Evolutionary conservation across 257 asterid species (phyloP).

Genomic region (Salvia miltiorrhiza): DNA sequence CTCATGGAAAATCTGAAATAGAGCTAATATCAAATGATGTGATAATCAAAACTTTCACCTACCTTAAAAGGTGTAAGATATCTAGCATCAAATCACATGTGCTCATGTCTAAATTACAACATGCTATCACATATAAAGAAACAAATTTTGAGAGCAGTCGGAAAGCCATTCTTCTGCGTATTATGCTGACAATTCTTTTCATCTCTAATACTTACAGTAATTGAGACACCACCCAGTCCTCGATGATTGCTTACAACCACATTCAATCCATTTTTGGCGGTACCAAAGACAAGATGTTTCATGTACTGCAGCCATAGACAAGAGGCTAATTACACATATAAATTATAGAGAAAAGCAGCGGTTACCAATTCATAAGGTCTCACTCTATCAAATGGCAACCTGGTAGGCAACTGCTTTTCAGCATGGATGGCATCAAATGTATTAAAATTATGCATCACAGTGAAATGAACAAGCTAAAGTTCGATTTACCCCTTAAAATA

Average conservation of each 20-base stretch:
- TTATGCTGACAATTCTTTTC: background rate
- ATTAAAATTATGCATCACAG: background rate
- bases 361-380: slow-evolving; percentile 1
- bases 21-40: background rate
- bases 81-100: background rate
- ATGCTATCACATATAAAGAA: background rate
- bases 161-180: background rate
- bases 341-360: too few relatives aligned
- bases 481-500: background rate
- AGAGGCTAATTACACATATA: background rate
- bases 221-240: slow-evolving; percentile 79
- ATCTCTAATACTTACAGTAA: slow-evolving; percentile 53
- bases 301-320: slow-evolving; percentile 54
- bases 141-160: background rate
- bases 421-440: background rate
- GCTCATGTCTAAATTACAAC: background rate
- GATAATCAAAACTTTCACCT: background rate
- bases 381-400: background rate
- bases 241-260: slow-evolving; percentile 87
- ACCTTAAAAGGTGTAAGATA: background rate
- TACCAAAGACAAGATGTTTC: slow-evolving; percentile 63
- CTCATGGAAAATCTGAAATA: background rate
- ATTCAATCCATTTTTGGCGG: slow-evolving; percentile 70
- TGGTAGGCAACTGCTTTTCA: background rate
- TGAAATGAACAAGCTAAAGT: background rate